phyloP scores from a whole-genome alignment of 2,329 filamentous ascomycete species.

The Sclerotinia borealis region DNA sequence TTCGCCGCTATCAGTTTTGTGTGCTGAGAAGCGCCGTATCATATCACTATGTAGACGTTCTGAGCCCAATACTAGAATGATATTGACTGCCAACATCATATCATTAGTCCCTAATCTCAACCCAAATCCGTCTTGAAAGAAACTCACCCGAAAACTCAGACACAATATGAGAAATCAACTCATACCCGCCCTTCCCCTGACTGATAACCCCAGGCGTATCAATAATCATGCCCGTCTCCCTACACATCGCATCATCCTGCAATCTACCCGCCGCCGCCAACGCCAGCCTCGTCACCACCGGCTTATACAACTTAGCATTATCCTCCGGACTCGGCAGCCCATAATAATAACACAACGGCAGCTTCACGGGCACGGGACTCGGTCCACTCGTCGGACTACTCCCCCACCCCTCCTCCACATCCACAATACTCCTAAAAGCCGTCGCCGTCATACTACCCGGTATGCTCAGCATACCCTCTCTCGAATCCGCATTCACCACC shows the following conservation, averaged over 20 bases:
- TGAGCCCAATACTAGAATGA: slow-evolving; percentile 77
- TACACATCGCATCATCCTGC: slow-evolving; percentile 66
- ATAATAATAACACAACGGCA: slow-evolving; percentile 87
- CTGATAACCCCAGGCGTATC: slow-evolving; percentile 71
- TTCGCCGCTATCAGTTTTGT: slow-evolving; percentile 55
- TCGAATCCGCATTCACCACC: slow-evolving; percentile 78
- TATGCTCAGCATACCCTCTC: slow-evolving; percentile 70
- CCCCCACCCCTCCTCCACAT: slow-evolving; percentile 85
- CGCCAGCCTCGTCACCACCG: slow-evolving; percentile 69
- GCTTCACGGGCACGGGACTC: slow-evolving; percentile 79
- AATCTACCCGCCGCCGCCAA: slow-evolving; percentile 72
- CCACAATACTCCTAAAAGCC: slow-evolving; percentile 81
- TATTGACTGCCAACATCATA: slow-evolving; percentile 50
- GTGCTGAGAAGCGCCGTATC: slow-evolving; percentile 56
- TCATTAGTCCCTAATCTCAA: not conserved
- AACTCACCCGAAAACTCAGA: slow-evolving; percentile 55
- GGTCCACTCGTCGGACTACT: slow-evolving; percentile 87
- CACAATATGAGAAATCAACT: slow-evolving; percentile 74
- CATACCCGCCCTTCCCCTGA: slow-evolving; percentile 60
- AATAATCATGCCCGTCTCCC: slow-evolving; percentile 72
- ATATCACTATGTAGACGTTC: slow-evolving; percentile 71
- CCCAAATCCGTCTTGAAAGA: not conserved
- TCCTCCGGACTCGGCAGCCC: slow-evolving; percentile 69
- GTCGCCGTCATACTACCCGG: slow-evolving; percentile 80
- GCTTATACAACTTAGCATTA: slow-evolving; percentile 65